These are phyloP conservation scores for Botrytis fragariae DNA, from an alignment of 2,329 filamentous ascomycete genomes.

Conservation along the genomic window DNA sequence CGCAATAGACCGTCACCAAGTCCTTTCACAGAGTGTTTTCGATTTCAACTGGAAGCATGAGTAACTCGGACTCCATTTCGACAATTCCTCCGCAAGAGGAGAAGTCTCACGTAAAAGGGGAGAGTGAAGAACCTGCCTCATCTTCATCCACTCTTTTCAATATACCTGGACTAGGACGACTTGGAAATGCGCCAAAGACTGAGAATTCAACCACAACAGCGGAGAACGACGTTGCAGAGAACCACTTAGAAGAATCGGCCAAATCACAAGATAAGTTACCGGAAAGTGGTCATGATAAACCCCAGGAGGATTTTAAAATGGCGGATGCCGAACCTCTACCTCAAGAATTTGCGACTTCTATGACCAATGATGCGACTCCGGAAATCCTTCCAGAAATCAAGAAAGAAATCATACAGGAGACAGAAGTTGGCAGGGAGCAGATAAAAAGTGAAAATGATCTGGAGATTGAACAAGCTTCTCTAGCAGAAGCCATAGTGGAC, in stretches of 20 bases:
- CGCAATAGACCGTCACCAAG: not conserved
- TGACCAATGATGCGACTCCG: not conserved
- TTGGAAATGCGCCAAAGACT: slow-evolving; percentile 18
- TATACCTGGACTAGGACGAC: slow-evolving; percentile 22
- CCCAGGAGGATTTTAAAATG: slow-evolving; percentile 7
- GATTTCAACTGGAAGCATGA: slow-evolving; percentile 12
- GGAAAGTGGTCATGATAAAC: not conserved
- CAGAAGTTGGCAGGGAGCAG: not conserved
- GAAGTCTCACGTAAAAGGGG: not conserved
- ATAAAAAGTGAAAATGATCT: not conserved
- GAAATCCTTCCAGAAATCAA: not conserved
- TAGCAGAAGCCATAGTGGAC: not conserved
- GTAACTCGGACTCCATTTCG: not conserved
- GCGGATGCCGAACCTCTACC: not conserved
- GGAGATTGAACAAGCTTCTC: not conserved
- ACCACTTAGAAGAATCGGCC: not conserved
- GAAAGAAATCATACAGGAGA: not conserved
- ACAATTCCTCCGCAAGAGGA: not conserved
- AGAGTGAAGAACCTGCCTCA: not conserved
- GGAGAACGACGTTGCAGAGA: not conserved
- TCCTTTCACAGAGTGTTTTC: not conserved
- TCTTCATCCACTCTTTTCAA: slow-evolving; percentile 1
- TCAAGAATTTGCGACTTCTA: slow-evolving; percentile 3
- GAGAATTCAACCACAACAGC: slow-evolving; percentile 5
- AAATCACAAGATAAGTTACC: not conserved